A percentile compares a stretch with the other conserved stretches of the same genome.
These are phyloP conservation scores for Ascoidea rubescens DNA, from an alignment of 805 yeast genomes.

Conservation along the genomic window DNA sequence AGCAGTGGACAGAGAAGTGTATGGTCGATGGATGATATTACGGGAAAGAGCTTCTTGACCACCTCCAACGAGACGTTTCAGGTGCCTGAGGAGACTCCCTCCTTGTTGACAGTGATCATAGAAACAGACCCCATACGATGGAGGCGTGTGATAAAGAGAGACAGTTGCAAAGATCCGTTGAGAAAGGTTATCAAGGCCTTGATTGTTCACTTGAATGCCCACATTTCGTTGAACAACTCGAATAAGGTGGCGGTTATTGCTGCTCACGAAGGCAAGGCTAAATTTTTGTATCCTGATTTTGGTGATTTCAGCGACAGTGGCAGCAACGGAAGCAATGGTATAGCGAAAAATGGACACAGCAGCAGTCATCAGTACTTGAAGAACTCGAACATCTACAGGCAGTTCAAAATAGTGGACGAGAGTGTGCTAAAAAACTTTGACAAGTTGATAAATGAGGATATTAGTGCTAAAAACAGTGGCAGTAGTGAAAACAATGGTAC, in stretches of 20 bases:
- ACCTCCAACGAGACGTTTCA: slow-evolving; percentile 13
- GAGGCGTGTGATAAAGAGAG: slow-evolving; percentile 22
- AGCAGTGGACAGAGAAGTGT: too few species aligned
- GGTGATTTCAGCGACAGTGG: slow-evolving; percentile 8
- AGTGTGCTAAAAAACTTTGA: slow-evolving; percentile 48
- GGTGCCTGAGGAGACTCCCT: slow-evolving; percentile 54
- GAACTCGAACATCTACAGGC: slow-evolving; percentile 65
- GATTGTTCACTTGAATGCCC: slow-evolving; percentile 74
- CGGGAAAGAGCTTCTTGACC: slow-evolving; percentile 37
- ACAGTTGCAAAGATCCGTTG: slow-evolving; percentile 24
- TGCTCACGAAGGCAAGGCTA: slow-evolving; percentile 57
- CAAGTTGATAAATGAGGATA: slow-evolving; percentile 22
- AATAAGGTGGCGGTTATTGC: slow-evolving; percentile 76
- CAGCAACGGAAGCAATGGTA: not conserved
- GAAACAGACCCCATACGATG: slow-evolving; percentile 55
- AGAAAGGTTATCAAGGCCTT: slow-evolving; percentile 50
- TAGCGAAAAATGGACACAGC: slow-evolving; percentile 2
- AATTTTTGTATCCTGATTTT: slow-evolving; percentile 49
- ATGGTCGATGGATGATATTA: slow-evolving; percentile 50
- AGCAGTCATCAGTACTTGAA: slow-evolving; percentile 2
- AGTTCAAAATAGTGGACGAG: slow-evolving; percentile 69
- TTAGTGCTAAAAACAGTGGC: too few species aligned
- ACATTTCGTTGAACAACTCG: slow-evolving; percentile 69
- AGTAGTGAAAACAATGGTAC: slow-evolving; percentile 16
- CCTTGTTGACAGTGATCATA: slow-evolving; percentile 61